Conservation (phyloP, 192 early-diverging fungal species). For the Cetraspora pellucida region DNA sequence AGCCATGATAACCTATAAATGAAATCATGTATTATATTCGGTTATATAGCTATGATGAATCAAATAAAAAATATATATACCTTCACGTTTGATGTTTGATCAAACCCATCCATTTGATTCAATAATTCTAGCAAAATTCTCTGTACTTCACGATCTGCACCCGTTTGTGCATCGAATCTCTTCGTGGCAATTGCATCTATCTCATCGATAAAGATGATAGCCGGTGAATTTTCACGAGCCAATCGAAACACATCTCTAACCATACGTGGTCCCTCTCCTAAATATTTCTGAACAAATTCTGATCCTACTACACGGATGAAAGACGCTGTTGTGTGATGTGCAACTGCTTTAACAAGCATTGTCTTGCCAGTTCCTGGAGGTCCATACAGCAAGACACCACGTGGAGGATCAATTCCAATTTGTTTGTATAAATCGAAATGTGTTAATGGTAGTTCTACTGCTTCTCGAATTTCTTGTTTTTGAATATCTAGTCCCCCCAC, state of each 20-base stretch:
- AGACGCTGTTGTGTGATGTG: slow-evolving; percentile 94
- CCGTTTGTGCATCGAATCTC: slow-evolving; percentile 97
- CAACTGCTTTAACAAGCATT: slow-evolving; percentile 98
- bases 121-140: slow-evolving; percentile 95
- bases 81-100: slow-evolving; percentile 97
- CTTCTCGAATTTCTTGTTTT: slow-evolving; percentile 93
- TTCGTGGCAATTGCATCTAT: slow-evolving; percentile 99
- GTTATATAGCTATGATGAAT: background rate
- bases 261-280: slow-evolving; percentile 97
- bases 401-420: slow-evolving; percentile 98
- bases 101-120: slow-evolving; percentile 99
- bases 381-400: slow-evolving; percentile 98
- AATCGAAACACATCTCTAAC: slow-evolving; percentile 97
- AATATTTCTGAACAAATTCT: slow-evolving; percentile 99
- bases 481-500: slow-evolving; percentile 89
- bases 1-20: slow-evolving; percentile 91
- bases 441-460: slow-evolving; percentile 95
- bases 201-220: slow-evolving; percentile 99
- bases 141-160: slow-evolving; percentile 98
- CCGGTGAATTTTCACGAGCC: slow-evolving; percentile 95
- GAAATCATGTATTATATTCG: background rate
- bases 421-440: slow-evolving; percentile 98
- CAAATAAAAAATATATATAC: slow-evolving; percentile 38
- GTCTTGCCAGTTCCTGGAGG: slow-evolving; percentile 99
- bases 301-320: slow-evolving; percentile 98